phyloP scores from a whole-genome alignment of 345 rosid species.

The Luvunga scandens region DNA sequence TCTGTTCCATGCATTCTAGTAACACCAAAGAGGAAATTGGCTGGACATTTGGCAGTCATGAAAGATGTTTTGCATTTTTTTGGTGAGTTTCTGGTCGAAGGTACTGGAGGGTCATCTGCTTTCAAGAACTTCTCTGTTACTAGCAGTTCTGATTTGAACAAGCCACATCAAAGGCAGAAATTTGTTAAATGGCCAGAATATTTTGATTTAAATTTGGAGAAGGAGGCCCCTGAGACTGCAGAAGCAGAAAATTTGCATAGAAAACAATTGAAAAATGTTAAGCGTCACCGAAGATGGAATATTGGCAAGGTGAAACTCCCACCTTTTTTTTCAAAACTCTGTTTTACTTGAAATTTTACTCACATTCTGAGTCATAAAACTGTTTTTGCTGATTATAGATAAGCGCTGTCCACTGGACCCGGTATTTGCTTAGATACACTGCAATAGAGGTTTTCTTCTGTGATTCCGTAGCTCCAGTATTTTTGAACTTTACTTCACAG shows the following conservation, averaged over 20 bases:
- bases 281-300: conserved; percentile 92
- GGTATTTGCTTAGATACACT: conserved; percentile 92
- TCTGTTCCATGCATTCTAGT: conserved; percentile 84
- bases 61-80: conserved; percentile 81
- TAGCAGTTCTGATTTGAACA: conserved; percentile 46
- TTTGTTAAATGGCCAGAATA: conserved; percentile 50
- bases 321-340: background rate
- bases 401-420: conserved; percentile 87
- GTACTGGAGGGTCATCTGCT: conserved; percentile 83
- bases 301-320: conserved; percentile 60
- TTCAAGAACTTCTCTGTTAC: conserved; percentile 62
- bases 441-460: conserved; percentile 81
- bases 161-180: conserved; percentile 61
- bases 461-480: conserved; percentile 70
- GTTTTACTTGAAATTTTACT: conserved; percentile 17
- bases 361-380: conserved; percentile 21
- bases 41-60: conserved; percentile 83
- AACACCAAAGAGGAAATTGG: conserved; percentile 88
- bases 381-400: conserved; percentile 46
- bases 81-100: conserved; percentile 91
- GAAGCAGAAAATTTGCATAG: conserved; percentile 49
- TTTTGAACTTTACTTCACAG: conserved; percentile 71
- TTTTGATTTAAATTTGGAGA: conserved; percentile 40
- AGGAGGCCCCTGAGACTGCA: conserved; percentile 42
- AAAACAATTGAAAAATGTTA: conserved; percentile 56